phyloP scores from a whole-genome alignment of 768 basidiomycete species.

The Leccinum olivaceopallidum region DNA sequence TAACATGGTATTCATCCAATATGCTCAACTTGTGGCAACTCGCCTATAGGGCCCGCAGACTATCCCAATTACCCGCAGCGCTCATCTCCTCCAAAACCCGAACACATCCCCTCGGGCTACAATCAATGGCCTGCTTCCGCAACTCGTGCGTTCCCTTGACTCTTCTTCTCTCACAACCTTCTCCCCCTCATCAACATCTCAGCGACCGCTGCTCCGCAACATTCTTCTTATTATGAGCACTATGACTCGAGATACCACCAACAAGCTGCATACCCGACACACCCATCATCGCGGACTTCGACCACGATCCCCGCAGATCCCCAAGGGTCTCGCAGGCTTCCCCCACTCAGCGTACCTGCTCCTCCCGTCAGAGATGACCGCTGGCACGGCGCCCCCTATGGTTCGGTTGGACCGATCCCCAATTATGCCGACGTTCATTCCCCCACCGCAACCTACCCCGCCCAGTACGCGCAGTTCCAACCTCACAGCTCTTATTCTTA shows the following conservation, averaged over 20 bases:
- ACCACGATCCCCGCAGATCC: constrained; percentile 49
- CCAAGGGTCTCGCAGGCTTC: constrained; percentile 57
- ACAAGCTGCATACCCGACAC: constrained; percentile 42
- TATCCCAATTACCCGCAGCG: constrained; percentile 65
- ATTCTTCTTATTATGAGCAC: constrained; percentile 53
- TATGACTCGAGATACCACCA: constrained; percentile 51
- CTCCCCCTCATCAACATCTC: constrained; percentile 5
- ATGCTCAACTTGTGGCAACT: constrained; percentile 58
- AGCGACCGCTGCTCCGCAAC: constrained; percentile 46
- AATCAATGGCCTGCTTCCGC: constrained; percentile 41
- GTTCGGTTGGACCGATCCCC: constrained; percentile 37
- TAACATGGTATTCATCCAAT: constrained; percentile 52
- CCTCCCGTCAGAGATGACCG: constrained; percentile 48
- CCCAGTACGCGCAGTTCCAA: constrained; percentile 51
- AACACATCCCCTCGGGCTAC: constrained; percentile 53
- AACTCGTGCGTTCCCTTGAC: constrained; percentile 33
- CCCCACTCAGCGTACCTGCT: constrained; percentile 49
- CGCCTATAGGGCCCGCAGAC: constrained; percentile 57
- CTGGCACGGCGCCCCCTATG: constrained; percentile 45
- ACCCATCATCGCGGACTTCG: constrained; percentile 47
- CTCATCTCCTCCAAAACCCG: constrained; percentile 59
- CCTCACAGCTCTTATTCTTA: constrained; percentile 35
- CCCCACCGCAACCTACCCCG: constrained; percentile 61
- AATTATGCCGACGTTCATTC: constrained; percentile 54
- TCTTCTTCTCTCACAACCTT: constrained; percentile 13